Percentiles rank a stretch among this genome's conserved stretches.
These are phyloP conservation scores for Ascochyta clinopodiicola DNA, from an alignment of 2,329 filamentous ascomycete species.

Conservation along the genomic window DNA sequence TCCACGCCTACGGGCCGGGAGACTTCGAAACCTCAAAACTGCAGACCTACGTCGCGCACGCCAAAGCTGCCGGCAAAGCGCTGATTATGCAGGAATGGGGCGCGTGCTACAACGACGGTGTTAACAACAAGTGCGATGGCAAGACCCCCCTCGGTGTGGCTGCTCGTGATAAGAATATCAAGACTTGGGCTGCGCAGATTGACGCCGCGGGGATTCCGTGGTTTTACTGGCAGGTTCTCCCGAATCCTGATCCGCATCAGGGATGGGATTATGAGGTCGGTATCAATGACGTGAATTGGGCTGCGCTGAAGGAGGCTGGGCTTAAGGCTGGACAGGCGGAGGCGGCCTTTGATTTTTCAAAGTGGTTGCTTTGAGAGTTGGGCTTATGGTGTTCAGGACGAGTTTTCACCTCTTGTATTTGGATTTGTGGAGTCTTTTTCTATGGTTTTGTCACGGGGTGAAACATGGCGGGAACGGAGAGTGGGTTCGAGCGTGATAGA, in stretches of 20 bases:
- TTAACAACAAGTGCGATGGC: slow-evolving; percentile 17
- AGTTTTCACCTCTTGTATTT: no score
- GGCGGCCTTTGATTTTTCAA: background rate
- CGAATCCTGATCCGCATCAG: slow-evolving; percentile 9
- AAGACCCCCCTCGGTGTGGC: background rate
- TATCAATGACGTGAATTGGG: slow-evolving; percentile 11
- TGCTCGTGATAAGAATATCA: slow-evolving; percentile 5
- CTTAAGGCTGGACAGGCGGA: slow-evolving; percentile 13
- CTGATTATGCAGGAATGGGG: slow-evolving; percentile 20
- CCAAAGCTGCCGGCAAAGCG: slow-evolving; percentile 1
- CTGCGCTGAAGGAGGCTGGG: slow-evolving; percentile 1
- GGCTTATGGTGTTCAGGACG: no score
- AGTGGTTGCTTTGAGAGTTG: background rate
- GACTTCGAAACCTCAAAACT: slow-evolving; percentile 7
- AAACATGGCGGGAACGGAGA: no score
- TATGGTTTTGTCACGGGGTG: no score
- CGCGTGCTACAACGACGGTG: slow-evolving; percentile 9
- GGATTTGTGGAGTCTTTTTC: no score
- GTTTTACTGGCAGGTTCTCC: slow-evolving; percentile 18
- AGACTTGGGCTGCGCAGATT: slow-evolving; percentile 7
- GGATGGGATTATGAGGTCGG: slow-evolving; percentile 16
- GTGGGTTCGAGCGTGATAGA: no score
- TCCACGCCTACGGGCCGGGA: slow-evolving; percentile 13
- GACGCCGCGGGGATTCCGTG: slow-evolving; percentile 12
- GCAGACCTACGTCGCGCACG: slow-evolving; percentile 6